Evolutionary conservation across 225 moss, liverwort and hornwort species (phyloP).

Genomic region (Pseudisothecium myosuroides): DNA sequence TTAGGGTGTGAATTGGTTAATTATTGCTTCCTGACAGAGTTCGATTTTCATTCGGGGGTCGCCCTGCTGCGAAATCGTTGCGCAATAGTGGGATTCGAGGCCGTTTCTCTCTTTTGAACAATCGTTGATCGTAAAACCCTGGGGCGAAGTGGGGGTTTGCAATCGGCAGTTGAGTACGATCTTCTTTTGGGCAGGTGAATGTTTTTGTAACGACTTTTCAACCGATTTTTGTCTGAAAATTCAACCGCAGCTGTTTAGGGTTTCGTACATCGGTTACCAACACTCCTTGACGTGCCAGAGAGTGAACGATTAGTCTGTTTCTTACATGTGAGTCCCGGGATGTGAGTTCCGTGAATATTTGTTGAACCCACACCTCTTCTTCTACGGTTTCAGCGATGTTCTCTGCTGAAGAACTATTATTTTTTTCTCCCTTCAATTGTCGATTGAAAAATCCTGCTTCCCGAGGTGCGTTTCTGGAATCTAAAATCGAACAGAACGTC

Average conservation of each 20-base stretch:
- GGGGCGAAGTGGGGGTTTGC: background rate
- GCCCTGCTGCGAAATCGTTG: background rate
- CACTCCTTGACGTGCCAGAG: background rate
- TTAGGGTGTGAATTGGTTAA: background rate
- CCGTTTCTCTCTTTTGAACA: background rate
- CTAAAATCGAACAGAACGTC: no score
- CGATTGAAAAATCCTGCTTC: background rate
- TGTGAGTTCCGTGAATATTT: background rate
- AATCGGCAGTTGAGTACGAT: background rate
- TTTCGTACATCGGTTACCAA: no score
- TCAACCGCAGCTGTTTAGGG: no score
- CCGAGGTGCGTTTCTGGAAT: background rate
- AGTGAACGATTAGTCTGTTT: background rate
- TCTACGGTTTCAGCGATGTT: background rate
- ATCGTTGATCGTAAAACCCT: background rate
- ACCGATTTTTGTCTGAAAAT: background rate
- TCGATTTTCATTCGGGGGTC: background rate
- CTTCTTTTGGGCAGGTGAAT: background rate
- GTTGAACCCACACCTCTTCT: background rate
- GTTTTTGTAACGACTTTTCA: background rate
- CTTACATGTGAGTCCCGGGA: background rate
- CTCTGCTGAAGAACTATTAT: background rate
- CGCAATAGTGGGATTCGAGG: background rate
- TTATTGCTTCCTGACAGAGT: background rate
- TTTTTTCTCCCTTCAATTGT: background rate